phyloP scores from a whole-genome alignment of 306 rosid species.

The Prunus mongolica region DNA sequence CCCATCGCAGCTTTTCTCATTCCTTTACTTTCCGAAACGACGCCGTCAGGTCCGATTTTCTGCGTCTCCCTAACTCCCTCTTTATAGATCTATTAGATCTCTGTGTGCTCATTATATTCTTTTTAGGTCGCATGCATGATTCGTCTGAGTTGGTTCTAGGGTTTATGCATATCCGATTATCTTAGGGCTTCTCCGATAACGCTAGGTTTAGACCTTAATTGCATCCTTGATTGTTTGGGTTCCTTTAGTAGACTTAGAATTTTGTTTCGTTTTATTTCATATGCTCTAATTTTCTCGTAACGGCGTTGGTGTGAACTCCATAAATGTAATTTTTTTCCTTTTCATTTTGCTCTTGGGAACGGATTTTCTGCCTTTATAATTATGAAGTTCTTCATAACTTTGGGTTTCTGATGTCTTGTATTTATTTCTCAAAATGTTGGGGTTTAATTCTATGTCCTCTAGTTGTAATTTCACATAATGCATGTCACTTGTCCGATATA shows the following conservation, averaged over 20 bases:
- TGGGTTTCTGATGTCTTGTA: background rate
- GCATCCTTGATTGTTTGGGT: slow-evolving; percentile 21
- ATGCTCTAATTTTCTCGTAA: background rate
- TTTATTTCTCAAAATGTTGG: background rate
- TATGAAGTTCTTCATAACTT: background rate
- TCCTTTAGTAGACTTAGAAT: background rate
- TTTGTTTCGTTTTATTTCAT: background rate
- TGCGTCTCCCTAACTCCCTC: background rate
- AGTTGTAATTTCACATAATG: background rate
- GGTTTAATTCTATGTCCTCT: background rate
- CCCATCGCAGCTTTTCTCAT: background rate
- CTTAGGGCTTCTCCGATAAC: background rate
- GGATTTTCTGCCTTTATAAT: background rate
- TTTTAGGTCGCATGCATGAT: background rate
- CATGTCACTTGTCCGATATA: background rate
- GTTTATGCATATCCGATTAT: slow-evolving; percentile 1
- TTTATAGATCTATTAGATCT: slow-evolving; percentile 33
- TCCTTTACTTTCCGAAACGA: background rate
- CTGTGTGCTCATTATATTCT: background rate
- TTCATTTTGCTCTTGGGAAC: background rate
- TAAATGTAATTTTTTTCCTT: background rate
- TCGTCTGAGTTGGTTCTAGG: slow-evolving; percentile 7
- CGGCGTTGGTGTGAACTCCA: background rate
- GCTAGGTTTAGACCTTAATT: background rate
- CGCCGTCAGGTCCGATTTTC: slow-evolving; percentile 20